Percentiles rank a stretch among this genome's conserved stretches.
Evolutionary conservation across 352 stramenopile genomes (phyloP).

Genomic region (Pythium monospermum): DNA sequence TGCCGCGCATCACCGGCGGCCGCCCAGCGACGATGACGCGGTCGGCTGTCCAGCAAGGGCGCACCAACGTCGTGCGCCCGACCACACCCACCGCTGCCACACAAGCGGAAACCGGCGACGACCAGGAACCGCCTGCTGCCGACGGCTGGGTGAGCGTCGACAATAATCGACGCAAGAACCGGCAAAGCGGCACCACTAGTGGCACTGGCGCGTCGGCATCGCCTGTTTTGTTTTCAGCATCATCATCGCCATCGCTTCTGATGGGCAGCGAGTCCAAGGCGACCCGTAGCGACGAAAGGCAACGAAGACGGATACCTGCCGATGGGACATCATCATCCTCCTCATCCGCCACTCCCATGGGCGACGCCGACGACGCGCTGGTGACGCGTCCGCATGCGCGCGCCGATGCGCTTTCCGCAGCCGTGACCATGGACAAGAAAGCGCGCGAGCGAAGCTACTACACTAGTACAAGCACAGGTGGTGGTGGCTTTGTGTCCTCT

Average conservation of each 20-base stretch:
- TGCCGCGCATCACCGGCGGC: conserved; percentile 14
- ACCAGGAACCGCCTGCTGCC: neutral
- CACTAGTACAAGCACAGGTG: neutral
- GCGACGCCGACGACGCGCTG: neutral
- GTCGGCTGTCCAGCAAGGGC: conserved; percentile 17
- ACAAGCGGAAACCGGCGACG: neutral
- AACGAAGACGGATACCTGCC: too few species aligned
- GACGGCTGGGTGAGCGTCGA: conserved; percentile 22
- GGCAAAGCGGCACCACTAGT: neutral
- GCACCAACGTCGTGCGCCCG: conserved; percentile 5
- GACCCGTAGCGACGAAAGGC: neutral
- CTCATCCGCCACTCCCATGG: neutral
- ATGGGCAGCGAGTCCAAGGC: neutral
- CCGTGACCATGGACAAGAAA: conserved; percentile 23
- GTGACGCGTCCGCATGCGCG: conserved; percentile 10
- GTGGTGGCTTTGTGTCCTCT: neutral
- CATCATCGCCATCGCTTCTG: neutral
- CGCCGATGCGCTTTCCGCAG: conserved; percentile 19
- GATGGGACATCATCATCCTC: neutral
- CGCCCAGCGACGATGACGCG: conserved; percentile 23
- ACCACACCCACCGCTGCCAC: neutral
- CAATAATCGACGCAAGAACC: conserved; percentile 13
- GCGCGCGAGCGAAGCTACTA: conserved; percentile 18
- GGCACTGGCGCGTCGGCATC: too few species aligned
- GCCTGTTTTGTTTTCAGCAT: neutral